phyloP scores from a whole-genome alignment of 169 alveolate species.

The Cryptosporidium sp. region DNA sequence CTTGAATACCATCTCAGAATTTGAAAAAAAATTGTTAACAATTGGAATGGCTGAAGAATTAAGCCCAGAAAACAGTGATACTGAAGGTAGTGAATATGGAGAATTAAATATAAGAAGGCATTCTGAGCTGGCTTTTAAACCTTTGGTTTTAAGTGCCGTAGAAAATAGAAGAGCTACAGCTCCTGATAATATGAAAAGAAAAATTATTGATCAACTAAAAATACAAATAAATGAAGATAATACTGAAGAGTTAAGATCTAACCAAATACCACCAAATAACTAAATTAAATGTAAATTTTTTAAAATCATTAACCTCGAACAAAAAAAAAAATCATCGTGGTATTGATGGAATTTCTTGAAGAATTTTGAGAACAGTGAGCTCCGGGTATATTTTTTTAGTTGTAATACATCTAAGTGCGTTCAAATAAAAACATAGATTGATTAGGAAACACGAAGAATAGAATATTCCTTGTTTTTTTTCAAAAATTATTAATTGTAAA shows the following conservation, averaged over 20 bases:
- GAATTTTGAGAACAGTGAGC: too few relatives aligned
- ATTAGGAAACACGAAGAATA: background rate
- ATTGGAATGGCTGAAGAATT: conserved; percentile 49
- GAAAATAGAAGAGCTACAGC: conserved; percentile 63
- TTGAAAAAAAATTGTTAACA: conserved; percentile 64
- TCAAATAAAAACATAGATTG: background rate
- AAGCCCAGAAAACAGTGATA: conserved; percentile 14
- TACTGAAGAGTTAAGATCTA: conserved; percentile 8
- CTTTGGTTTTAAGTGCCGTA: conserved; percentile 1
- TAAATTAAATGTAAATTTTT: background rate
- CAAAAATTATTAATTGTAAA: too few relatives aligned
- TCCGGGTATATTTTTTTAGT: background rate
- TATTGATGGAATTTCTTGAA: background rate
- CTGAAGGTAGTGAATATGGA: conserved; percentile 34
- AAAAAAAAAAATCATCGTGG: background rate
- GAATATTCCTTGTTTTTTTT: too few relatives aligned
- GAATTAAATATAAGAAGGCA: conserved; percentile 36
- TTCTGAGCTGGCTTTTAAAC: conserved; percentile 39
- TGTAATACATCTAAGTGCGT: background rate
- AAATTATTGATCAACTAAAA: conserved; percentile 16
- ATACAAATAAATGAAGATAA: conserved; percentile 27
- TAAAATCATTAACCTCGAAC: background rate
- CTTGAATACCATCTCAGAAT: conserved; percentile 48
- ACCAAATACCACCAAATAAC: background rate
- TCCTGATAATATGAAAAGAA: conserved; percentile 8